phyloP scores from a whole-genome alignment of 441 rosid genomes.

The Sinapis alba region DNA sequence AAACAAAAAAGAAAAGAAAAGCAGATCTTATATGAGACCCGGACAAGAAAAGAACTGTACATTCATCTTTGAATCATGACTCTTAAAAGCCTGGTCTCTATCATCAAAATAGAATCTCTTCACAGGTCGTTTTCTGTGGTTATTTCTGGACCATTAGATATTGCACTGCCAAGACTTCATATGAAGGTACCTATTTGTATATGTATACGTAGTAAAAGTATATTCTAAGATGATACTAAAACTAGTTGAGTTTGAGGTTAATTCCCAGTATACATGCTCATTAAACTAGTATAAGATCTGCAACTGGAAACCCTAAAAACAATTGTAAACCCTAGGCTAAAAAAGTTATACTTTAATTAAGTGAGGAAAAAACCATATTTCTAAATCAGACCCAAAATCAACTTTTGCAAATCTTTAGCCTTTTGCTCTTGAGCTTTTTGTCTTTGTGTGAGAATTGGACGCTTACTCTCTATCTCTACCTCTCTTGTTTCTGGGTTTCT shows the following conservation, averaged over 20 bases:
- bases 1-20: not conserved
- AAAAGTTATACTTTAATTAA: not conserved
- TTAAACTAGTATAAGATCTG: constrained; percentile 9
- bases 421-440: not conserved
- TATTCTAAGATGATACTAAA: constrained; percentile 24
- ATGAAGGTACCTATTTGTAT: constrained; percentile 24
- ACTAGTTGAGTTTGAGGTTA: constrained; percentile 30
- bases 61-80: constrained; percentile 20
- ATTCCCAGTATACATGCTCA: constrained; percentile 7
- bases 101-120: constrained; percentile 12
- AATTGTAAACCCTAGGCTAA: constrained; percentile 14
- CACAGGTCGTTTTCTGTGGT: constrained; percentile 26
- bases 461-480: not conserved
- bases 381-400: no score
- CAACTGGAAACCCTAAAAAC: constrained; percentile 27
- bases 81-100: constrained; percentile 6
- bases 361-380: no score
- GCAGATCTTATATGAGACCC: not conserved
- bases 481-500: constrained; percentile 20
- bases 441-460: constrained; percentile 19
- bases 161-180: constrained; percentile 3
- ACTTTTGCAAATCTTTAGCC: constrained; percentile 3
- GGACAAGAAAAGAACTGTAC: not conserved
- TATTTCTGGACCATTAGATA: constrained; percentile 5
- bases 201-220: constrained; percentile 16